Evolutionary conservation across 2,329 filamentous ascomycete genomes (phyloP).

Genomic region (Chlorencoelia australis): DNA sequence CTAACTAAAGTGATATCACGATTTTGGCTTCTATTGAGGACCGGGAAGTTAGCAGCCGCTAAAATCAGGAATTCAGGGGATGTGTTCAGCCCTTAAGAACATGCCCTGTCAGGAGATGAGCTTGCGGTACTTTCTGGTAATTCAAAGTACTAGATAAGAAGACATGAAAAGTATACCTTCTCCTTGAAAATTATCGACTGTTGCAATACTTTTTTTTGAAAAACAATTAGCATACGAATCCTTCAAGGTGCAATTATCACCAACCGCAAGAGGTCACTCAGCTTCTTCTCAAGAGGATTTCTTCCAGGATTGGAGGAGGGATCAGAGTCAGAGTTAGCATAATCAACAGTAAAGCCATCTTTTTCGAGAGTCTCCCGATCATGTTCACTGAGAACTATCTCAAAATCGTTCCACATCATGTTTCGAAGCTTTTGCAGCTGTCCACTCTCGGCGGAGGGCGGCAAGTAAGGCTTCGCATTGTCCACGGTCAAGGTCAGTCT

Average conservation of each 20-base stretch:
- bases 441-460: slow-evolving; percentile 30
- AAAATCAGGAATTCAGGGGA: too few relatives aligned
- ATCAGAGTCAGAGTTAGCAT: slow-evolving; percentile 2
- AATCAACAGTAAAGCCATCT: slow-evolving; percentile 11
- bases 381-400: slow-evolving; percentile 25
- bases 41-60: too few relatives aligned
- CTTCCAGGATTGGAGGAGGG: neutral
- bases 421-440: slow-evolving; percentile 35
- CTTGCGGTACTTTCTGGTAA: too few relatives aligned
- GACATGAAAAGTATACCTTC: too few relatives aligned
- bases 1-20: slow-evolving; percentile 61
- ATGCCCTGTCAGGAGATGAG: too few relatives aligned
- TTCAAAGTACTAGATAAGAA: too few relatives aligned
- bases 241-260: too few relatives aligned
- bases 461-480: slow-evolving; percentile 31
- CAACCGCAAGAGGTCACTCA: slow-evolving; percentile 20
- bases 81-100: too few relatives aligned
- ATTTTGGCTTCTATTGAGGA: slow-evolving; percentile 66
- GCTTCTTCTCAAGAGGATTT: slow-evolving; percentile 12
- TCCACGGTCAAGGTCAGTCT: slow-evolving; percentile 16
- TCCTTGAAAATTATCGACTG: slow-evolving; percentile 62
- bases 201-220: slow-evolving; percentile 34
- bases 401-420: slow-evolving; percentile 21
- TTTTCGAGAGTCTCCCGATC: slow-evolving; percentile 22
- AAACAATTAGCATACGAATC: too few relatives aligned